phyloP scores from a whole-genome alignment of 2,329 filamentous ascomycete genomes.

The Claviceps arundinis region DNA sequence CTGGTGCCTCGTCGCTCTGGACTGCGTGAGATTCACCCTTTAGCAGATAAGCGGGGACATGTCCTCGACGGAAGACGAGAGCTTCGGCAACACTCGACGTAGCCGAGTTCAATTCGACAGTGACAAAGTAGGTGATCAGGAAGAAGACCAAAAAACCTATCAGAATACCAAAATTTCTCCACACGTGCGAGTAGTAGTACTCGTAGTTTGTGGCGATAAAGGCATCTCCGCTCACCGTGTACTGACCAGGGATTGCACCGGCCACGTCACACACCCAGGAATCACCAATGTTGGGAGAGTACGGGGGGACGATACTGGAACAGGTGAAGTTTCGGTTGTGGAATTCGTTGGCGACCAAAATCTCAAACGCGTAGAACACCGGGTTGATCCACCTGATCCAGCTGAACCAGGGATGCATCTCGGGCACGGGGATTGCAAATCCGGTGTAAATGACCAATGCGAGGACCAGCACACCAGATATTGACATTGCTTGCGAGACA shows the following conservation, averaged over 20 bases:
- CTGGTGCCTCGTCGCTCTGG: conserved; percentile 17
- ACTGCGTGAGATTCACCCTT: conserved; percentile 16
- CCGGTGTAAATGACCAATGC: conserved; percentile 49
- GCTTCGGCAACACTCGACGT: conserved; percentile 52
- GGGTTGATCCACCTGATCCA: conserved; percentile 70
- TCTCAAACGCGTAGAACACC: conserved; percentile 61
- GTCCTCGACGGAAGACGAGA: conserved; percentile 50
- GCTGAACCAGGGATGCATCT: conserved; percentile 60
- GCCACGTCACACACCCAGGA: conserved; percentile 40
- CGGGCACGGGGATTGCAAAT: conserved; percentile 33
- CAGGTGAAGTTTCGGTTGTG: conserved; percentile 44
- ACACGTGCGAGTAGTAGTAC: conserved; percentile 45
- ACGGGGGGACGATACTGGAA: conserved; percentile 32
- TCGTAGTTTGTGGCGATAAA: conserved; percentile 43
- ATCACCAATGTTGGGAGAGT: conserved; percentile 27
- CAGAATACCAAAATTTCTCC: conserved; percentile 59
- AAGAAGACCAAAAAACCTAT: conserved; percentile 52
- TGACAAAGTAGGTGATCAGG: conserved; percentile 47
- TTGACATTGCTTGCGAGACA: conserved; percentile 41
- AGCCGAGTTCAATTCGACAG: conserved; percentile 51
- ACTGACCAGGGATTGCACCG: conserved; percentile 40
- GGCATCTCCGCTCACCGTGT: conserved; percentile 44
- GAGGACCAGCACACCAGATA: conserved; percentile 41
- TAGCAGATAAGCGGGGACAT: conserved; percentile 30
- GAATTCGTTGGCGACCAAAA: conserved; percentile 61